Base-by-base conservation (phyloP, 2,329 filamentous ascomycete species). In the Hymenoscyphus albidus region DNA sequence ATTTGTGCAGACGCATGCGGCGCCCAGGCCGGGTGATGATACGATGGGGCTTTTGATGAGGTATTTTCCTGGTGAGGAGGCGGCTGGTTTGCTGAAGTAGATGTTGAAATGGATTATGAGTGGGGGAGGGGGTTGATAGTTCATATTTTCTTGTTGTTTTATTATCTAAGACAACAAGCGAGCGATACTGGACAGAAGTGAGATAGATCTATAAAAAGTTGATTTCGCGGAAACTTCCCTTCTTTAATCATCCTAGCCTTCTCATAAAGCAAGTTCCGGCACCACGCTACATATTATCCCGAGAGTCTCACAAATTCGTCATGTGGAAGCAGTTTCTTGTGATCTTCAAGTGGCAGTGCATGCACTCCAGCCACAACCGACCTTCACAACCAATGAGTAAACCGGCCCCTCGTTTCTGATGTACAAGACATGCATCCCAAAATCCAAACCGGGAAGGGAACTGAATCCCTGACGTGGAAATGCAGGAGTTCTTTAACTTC, bases 1-100 rank as follows among this genome's bases (percentile, higher is more conserved):
- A 7, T 78, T 77, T 66, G 70, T 72, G 58, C 64, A 62, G 22
- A 66, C 71, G 12, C 67, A 64, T 54, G 66, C 70, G 62, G 72
- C 71, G 22, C 22, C 61, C 31, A 39, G 58, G 6, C 14, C 44
- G 44, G 59, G 31, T 38, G 67, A 60, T 57, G 64, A 40, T 44
- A 42, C 57, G 5, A 63, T 54, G 32, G 65, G 58, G 7, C 58
- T 72, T 3, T 64, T 74, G 12, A 68, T 71, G 63, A 69, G 67
- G 58, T 71, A 69, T 55, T 44, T 42, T 9, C 63, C 67, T 51
- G 39, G 42, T 42, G 13, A 13, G 56, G 58, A 66, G 31, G 54
- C 60, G 13, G 22, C 16, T 16, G 32, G n/a, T 40, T 44, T 42
- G 32, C 1, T 40, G n/a, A 6, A 38, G 27, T 54, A 61, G 31